Conservation (phyloP, 306 rosid genomes). For the Echinosophora koreensis region DNA sequence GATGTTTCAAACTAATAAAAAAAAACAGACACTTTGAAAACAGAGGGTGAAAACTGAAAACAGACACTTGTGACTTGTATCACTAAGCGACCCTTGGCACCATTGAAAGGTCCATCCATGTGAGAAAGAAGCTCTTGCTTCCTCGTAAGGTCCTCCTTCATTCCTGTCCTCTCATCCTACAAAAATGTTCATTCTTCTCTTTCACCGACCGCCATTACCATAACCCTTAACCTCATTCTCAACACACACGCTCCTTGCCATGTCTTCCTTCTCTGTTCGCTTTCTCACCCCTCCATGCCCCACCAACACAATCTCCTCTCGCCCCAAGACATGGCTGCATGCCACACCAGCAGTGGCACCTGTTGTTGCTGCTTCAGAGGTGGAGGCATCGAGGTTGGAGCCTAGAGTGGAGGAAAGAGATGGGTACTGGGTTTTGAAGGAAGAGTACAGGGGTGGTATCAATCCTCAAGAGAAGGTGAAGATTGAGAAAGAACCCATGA, state of each 20-base stretch:
- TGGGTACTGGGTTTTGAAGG: constrained; percentile 84
- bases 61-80: too few relatives aligned
- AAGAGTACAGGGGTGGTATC: constrained; percentile 74
- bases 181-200: constrained; percentile 58
- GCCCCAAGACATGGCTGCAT: constrained; percentile 48
- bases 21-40: neutral
- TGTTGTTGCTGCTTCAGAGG: constrained; percentile 46
- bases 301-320: constrained; percentile 39
- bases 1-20: neutral
- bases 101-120: constrained; percentile 60
- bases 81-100: constrained; percentile 63
- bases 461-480: constrained; percentile 86
- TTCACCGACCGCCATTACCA: neutral
- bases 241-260: constrained; percentile 24
- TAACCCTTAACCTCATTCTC: neutral
- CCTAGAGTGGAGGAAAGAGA: constrained; percentile 80
- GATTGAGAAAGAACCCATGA: constrained; percentile 85
- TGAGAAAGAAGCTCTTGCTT: constrained; percentile 50
- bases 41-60: neutral
- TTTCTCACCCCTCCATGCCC: constrained; percentile 59
- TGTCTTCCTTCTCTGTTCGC: constrained; percentile 71
- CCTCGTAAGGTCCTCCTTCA: constrained; percentile 55
- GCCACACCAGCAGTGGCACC: constrained; percentile 62
- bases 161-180: constrained; percentile 52
- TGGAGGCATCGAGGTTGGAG: constrained; percentile 66